Evolutionary conservation across 805 yeast species (phyloP).

Genomic region (Alloascoidea africana): DNA sequence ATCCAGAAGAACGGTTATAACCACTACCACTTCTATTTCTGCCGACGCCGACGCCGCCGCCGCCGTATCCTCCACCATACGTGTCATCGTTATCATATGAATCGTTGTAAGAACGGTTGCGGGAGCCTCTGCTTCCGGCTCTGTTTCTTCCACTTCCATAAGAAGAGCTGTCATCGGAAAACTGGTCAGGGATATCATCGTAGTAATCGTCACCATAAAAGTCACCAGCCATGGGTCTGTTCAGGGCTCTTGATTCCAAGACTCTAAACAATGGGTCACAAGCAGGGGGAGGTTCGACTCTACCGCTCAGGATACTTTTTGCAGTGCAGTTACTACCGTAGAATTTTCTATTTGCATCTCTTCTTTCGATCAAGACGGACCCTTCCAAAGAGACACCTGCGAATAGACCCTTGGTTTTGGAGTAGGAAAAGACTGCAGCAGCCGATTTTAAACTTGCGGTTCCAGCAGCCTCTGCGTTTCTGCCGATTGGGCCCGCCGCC

Average conservation of each 20-base stretch:
- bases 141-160: constrained; percentile 11
- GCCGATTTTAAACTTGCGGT: constrained; percentile 78
- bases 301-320: constrained; percentile 68
- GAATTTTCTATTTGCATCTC: constrained; percentile 93
- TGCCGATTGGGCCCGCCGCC: constrained; percentile 95
- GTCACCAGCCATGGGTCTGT: constrained; percentile 28
- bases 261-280: constrained; percentile 80
- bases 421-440: constrained; percentile 85
- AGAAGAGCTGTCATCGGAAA: constrained; percentile 40
- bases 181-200: constrained; percentile 61
- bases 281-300: constrained; percentile 86
- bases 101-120: constrained; percentile 9
- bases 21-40: constrained; percentile 10
- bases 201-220: constrained; percentile 52
- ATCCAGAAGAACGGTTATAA: constrained; percentile 6
- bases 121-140: constrained; percentile 13
- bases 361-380: constrained; percentile 88
- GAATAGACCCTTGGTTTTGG: constrained; percentile 90
- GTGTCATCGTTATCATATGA: constrained; percentile 6
- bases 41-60: constrained; percentile 7
- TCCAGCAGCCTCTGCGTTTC: constrained; percentile 96
- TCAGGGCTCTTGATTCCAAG: constrained; percentile 72
- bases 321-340: constrained; percentile 86
- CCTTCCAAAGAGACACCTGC: constrained; percentile 98
- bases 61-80: constrained; percentile 7